A percentile compares a stretch with the other conserved stretches of the same genome.
phyloP scores from a whole-genome alignment of 2,329 filamentous ascomycete species.

The Beauveria medogensis region DNA sequence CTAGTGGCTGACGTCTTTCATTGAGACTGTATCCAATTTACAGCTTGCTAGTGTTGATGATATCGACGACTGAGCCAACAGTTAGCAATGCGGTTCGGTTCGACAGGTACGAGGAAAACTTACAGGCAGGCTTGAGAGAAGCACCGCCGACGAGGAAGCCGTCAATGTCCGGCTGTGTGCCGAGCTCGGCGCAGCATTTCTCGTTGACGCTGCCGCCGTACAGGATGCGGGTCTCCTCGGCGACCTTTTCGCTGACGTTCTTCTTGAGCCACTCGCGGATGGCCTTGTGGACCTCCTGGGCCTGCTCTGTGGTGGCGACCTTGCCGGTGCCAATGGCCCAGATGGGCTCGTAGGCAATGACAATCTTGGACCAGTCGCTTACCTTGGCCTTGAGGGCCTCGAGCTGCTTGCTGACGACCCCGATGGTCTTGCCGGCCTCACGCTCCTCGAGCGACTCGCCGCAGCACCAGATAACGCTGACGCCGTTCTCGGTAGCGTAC shows the following conservation, averaged over 20 bases:
- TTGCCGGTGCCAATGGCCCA: slow-evolving; percentile 95
- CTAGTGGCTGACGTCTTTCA: not conserved
- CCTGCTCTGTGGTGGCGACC: slow-evolving; percentile 81
- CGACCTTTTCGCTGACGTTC: slow-evolving; percentile 64
- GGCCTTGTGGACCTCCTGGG: slow-evolving; percentile 86
- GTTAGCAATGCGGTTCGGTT: slow-evolving; percentile 4
- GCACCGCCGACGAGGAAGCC: slow-evolving; percentile 96
- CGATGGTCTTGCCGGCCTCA: slow-evolving; percentile 76
- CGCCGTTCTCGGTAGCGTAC: slow-evolving; percentile 75
- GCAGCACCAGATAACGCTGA: slow-evolving; percentile 93
- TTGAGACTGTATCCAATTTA: slow-evolving; percentile 24
- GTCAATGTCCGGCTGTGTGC: slow-evolving; percentile 91
- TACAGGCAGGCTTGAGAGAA: slow-evolving; percentile 92
- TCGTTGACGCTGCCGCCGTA: slow-evolving; percentile 95
- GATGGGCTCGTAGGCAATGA: slow-evolving; percentile 98
- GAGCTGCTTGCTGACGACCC: slow-evolving; percentile 79
- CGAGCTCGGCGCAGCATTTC: slow-evolving; percentile 94
- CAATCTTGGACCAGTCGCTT: slow-evolving; percentile 85
- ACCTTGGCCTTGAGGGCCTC: slow-evolving; percentile 69
- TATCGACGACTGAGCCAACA: slow-evolving; percentile 43
- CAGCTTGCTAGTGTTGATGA: slow-evolving; percentile 45
- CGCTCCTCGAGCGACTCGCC: slow-evolving; percentile 93
- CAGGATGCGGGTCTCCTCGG: slow-evolving; percentile 84
- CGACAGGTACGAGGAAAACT: slow-evolving; percentile 28
- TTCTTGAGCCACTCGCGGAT: slow-evolving; percentile 84